These are phyloP conservation scores for Bruguiera gymnorhiza DNA, from an alignment of 345 rosid species.

Conservation along the genomic window DNA sequence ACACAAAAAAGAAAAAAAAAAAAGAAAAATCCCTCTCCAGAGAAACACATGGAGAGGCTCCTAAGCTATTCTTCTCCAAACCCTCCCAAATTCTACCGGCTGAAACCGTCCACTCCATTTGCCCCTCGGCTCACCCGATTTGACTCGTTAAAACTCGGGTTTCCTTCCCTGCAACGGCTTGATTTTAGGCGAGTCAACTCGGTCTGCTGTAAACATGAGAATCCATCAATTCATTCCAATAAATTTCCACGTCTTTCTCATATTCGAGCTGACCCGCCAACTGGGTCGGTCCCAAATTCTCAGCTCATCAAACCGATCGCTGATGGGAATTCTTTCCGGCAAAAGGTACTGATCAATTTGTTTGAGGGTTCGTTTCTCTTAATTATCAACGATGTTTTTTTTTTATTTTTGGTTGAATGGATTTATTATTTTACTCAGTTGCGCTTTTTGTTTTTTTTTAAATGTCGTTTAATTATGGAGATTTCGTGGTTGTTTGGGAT, in stretches of 20 bases:
- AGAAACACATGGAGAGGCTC: constrained; percentile 80
- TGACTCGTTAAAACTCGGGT: constrained; percentile 33
- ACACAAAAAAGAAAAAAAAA: background rate
- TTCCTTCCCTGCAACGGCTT: constrained; percentile 22
- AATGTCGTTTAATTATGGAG: too few species aligned
- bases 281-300: constrained; percentile 33
- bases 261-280: constrained; percentile 25
- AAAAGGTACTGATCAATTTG: constrained; percentile 44
- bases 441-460: too few species aligned
- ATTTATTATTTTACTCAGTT: too few species aligned
- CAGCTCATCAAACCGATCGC: constrained; percentile 35
- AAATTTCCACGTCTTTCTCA: constrained; percentile 21
- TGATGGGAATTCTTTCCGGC: constrained; percentile 26
- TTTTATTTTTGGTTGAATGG: too few species aligned
- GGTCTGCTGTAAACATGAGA: constrained; percentile 35
- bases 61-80: constrained; percentile 59
- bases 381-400: too few species aligned
- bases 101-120: constrained; percentile 32
- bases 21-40: background rate
- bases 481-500: too few species aligned
- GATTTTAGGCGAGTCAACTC: constrained; percentile 46
- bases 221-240: constrained; percentile 21
- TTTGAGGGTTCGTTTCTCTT: background rate
- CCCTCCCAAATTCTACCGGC: constrained; percentile 30
- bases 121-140: constrained; percentile 41